A percentile compares a stretch with the other conserved stretches of the same genome.
phyloP scores from a whole-genome alignment of 768 basidiomycete genomes.

The Mycena galericulata region DNA sequence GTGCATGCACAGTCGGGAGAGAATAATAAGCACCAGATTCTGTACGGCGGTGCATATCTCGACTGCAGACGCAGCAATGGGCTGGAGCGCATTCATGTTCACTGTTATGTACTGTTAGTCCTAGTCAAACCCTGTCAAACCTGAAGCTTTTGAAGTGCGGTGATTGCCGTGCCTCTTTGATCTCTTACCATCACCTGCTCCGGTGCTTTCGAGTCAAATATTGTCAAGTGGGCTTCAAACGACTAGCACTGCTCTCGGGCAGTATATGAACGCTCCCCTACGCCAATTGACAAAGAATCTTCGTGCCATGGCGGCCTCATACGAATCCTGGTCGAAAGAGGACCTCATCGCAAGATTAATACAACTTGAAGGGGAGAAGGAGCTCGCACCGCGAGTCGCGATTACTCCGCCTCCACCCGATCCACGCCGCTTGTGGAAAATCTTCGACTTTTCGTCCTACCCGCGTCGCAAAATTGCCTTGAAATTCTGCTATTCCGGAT shows the following conservation, averaged over 20 bases:
- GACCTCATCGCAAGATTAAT: constrained; percentile 76
- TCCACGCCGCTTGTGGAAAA: constrained; percentile 41
- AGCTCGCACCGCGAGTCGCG: constrained; percentile 33
- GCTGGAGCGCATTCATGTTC: not conserved
- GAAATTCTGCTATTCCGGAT: constrained; percentile 92
- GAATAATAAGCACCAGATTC: not conserved
- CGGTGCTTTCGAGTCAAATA: not conserved
- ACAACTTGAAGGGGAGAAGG: constrained; percentile 60
- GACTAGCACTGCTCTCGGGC: not conserved
- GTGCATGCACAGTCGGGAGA: not conserved
- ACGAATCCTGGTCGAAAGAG: constrained; percentile 72
- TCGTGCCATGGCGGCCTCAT: constrained; percentile 46
- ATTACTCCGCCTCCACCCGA: constrained; percentile 39
- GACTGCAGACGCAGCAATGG: too few relatives aligned
- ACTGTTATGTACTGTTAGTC: too few relatives aligned
- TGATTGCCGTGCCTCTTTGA: too few relatives aligned
- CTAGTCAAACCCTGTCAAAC: too few relatives aligned
- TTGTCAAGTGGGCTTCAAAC: constrained; percentile 6
- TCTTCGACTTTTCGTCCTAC: constrained; percentile 75
- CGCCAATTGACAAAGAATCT: constrained; percentile 17
- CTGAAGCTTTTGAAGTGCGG: too few relatives aligned
- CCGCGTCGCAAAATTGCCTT: constrained; percentile 92
- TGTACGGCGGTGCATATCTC: not conserved
- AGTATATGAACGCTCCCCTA: constrained; percentile 22
- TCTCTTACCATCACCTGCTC: not conserved